Evolutionary conservation across 139 green algal genomes (phyloP).

Genomic region (Chlamydomonas sphaeroides): DNA sequence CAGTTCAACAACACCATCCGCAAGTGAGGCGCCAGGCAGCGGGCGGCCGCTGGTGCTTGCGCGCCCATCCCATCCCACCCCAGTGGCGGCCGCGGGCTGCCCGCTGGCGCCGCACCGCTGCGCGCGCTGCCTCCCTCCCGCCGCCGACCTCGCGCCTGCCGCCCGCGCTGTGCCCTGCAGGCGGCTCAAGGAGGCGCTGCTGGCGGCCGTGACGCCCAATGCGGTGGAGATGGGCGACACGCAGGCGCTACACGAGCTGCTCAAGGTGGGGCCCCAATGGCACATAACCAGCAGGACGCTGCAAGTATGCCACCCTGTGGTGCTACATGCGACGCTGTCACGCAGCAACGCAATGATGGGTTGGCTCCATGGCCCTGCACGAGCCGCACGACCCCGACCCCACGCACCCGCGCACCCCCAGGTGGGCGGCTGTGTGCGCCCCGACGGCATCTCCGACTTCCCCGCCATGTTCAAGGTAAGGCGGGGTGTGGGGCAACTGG

Average conservation of each 20-base stretch:
- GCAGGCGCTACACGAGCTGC: constrained; percentile 23
- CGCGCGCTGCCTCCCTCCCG: no score
- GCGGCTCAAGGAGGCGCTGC: constrained; percentile 30
- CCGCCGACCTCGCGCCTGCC: no score
- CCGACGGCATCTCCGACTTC: constrained; percentile 27
- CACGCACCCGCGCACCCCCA: background rate
- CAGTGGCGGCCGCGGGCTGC: no score
- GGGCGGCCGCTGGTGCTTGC: background rate
- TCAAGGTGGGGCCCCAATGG: constrained; percentile 25
- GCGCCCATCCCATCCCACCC: background rate
- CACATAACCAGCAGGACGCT: background rate
- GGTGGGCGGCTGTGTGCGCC: constrained; percentile 30
- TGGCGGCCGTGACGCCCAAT: constrained; percentile 31
- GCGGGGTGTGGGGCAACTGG: no score
- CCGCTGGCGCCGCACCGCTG: no score
- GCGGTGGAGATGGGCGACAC: constrained; percentile 40
- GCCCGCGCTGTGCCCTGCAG: no score
- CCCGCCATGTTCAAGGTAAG: constrained; percentile 14
- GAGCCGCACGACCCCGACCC: no score
- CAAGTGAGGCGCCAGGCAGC: constrained; percentile 21
- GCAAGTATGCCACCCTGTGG: background rate
- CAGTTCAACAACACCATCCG: constrained; percentile 30
- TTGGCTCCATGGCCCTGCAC: no score
- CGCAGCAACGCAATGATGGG: no score
- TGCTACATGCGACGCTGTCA: no score